Evolutionary conservation across 768 basidiomycete genomes (phyloP), one percentile per base, ranked within the genome.

Genomic region (Obba rivulosa): DNA sequence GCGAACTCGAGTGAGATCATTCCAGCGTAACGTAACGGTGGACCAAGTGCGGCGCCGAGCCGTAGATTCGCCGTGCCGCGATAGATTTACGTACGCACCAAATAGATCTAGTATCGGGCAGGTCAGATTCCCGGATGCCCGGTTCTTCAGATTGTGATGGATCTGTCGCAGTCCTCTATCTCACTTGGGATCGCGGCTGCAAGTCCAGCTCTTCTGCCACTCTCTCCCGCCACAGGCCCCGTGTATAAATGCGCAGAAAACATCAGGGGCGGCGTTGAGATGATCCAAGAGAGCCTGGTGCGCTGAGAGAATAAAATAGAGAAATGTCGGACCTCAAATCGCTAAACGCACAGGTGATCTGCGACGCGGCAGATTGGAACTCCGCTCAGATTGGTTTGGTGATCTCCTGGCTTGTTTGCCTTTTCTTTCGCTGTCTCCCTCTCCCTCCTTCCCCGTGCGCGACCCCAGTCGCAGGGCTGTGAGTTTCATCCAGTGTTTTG

Each of bases 141-240:
- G 57, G 58, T 61, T 59, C 59, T 57, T 49, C 43, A 63, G 62
- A 61, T 63, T 56, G 47, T 58, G 56, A 61, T 60, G 54, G 61
- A 62, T 62, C 61, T 60, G 54, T 37, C 28, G 47, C 50, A 47
- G 47, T 51, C 51, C 35, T 43, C 48, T 16, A 17, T 37, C 41
- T 14, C 38, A 36, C 40, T 7, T 31, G 28, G 28, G 28, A 31
- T 31, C 28, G 28, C 28, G 36, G 24, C 14, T 17, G n/a, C 31
- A 28, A 14, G 36, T 31, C 18, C 20, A 7, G 13, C 28, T 13
- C 28, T 31, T 31, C 28, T 31, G 7, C 28, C 45, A 9, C 14
- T 36, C 45, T 21, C 45, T 20, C 13, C 46, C 7, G 5, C n/a
- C 41, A 34, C 3, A 17, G 37, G 4, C 24, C 31, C 10, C 24